Conservation (phyloP, 768 basidiomycete species). For the Boletus rubescentipes region DNA sequence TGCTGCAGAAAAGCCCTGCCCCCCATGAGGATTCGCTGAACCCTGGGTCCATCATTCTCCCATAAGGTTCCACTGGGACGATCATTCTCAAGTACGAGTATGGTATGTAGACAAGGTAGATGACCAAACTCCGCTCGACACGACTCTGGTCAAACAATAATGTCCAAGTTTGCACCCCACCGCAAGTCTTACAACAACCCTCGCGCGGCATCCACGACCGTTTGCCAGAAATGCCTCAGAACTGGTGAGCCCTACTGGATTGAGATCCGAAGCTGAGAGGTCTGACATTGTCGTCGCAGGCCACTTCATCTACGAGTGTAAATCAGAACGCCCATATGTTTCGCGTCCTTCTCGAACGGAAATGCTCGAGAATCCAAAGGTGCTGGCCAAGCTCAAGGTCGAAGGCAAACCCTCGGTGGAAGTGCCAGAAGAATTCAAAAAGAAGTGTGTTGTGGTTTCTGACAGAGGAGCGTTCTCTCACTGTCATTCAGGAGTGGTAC, state of each 20-base stretch:
- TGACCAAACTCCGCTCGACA: slow-evolving; percentile 13
- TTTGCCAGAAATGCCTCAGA: slow-evolving; percentile 82
- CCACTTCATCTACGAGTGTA: slow-evolving; percentile 93
- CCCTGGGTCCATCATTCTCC: not conserved
- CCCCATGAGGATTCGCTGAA: slow-evolving; percentile 48
- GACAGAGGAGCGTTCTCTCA: slow-evolving; percentile 1
- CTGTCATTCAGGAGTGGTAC: slow-evolving; percentile 56
- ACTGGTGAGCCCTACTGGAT: slow-evolving; percentile 43
- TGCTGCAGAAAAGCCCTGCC: slow-evolving; percentile 61
- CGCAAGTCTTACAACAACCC: slow-evolving; percentile 59
- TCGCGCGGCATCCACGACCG: slow-evolving; percentile 59
- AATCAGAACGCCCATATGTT: slow-evolving; percentile 74
- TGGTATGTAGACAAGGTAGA: not conserved
- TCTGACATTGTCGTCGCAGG: slow-evolving; percentile 41
- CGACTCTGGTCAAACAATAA: slow-evolving; percentile 40
- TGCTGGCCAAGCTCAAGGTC: slow-evolving; percentile 63
- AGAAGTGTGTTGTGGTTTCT: slow-evolving; percentile 49
- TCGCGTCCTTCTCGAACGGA: slow-evolving; percentile 88
- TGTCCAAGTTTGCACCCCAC: slow-evolving; percentile 85
- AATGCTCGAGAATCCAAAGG: slow-evolving; percentile 74
- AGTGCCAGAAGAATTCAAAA: slow-evolving; percentile 89
- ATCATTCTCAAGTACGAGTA: slow-evolving; percentile 16
- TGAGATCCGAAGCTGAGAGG: not conserved
- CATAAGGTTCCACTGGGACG: slow-evolving; percentile 8
- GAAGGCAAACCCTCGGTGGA: slow-evolving; percentile 78